A percentile compares a stretch with the other conserved stretches of the same genome.
Conservation (phyloP, 2,329 filamentous ascomycete species). For the Cercospora citrullina region DNA sequence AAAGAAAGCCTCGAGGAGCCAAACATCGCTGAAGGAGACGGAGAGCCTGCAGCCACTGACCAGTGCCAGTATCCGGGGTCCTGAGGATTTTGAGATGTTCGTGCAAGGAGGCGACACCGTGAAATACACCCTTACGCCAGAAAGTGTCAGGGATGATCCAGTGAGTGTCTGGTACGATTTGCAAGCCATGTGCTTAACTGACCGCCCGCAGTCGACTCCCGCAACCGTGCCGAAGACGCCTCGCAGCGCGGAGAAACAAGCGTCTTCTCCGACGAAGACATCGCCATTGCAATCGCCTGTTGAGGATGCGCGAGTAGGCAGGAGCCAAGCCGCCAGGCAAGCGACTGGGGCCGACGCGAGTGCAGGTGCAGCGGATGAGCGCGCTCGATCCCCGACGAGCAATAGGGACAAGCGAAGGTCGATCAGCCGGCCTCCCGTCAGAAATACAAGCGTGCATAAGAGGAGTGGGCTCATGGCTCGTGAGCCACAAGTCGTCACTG, state of each 20-base stretch:
- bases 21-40: slow-evolving; percentile 7
- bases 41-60: slow-evolving; percentile 29
- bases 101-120: slow-evolving; percentile 51
- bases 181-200: slow-evolving; percentile 2
- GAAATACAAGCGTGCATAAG: slow-evolving; percentile 36
- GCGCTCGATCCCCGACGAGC: slow-evolving; percentile 13
- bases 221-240: slow-evolving; percentile 19
- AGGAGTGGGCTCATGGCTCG: slow-evolving; percentile 54
- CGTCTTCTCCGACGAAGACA: slow-evolving; percentile 17
- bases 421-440: slow-evolving; percentile 35
- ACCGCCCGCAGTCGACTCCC: slow-evolving; percentile 16
- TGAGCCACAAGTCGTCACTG: slow-evolving; percentile 69
- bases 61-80: slow-evolving; percentile 38
- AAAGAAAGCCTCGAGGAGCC: slow-evolving; percentile 27
- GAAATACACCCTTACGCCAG: slow-evolving; percentile 53
- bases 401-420: slow-evolving; percentile 33
- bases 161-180: slow-evolving; percentile 37
- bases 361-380: slow-evolving; percentile 15
- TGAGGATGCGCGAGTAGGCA: slow-evolving; percentile 25
- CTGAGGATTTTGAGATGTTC: slow-evolving; percentile 50
- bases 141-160: slow-evolving; percentile 47
- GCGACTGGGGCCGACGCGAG: slow-evolving; percentile 24
- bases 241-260: slow-evolving; percentile 19
- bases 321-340: slow-evolving; percentile 28
- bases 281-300: slow-evolving; percentile 7